Conservation (phyloP, 441 rosid genomes). For the Omphalea diandra region DNA sequence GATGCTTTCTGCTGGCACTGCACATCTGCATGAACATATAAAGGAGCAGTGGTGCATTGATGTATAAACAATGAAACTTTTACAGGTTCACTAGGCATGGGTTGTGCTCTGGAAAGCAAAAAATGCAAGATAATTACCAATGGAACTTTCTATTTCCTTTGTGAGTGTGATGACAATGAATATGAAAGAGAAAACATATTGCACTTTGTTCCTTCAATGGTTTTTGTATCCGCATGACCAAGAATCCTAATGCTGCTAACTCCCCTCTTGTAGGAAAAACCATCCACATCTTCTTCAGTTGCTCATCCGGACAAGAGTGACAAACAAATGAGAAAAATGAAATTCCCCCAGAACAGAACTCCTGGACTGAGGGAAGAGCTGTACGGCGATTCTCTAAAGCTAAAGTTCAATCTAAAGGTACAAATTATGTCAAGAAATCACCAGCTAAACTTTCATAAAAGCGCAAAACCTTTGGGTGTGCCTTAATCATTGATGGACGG, state of each 20-base stretch:
- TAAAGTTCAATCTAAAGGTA: too few species aligned
- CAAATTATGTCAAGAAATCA: too few species aligned
- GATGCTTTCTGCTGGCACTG: too few species aligned
- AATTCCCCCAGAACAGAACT: too few species aligned
- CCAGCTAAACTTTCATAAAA: conserved; percentile 25
- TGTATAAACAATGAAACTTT: too few species aligned
- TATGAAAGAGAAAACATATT: not conserved
- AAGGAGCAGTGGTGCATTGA: too few species aligned
- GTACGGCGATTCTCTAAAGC: too few species aligned
- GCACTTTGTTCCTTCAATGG: not conserved
- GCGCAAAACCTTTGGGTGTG: conserved; percentile 35
- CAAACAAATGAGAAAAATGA: too few species aligned
- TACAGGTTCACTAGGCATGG: too few species aligned
- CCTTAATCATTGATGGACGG: conserved; percentile 29
- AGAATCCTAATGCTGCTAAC: not conserved
- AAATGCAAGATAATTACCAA: not conserved
- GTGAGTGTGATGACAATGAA: not conserved
- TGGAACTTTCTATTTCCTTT: not conserved
- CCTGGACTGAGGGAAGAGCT: too few species aligned
- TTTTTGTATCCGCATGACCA: not conserved
- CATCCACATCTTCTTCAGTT: not conserved
- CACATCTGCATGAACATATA: not conserved
- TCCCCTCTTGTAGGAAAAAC: too few species aligned
- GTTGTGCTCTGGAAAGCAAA: not conserved
- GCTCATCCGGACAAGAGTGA: too few species aligned